Conservation (phyloP, 306 rosid species). For the Castanopsis chinensis region DNA sequence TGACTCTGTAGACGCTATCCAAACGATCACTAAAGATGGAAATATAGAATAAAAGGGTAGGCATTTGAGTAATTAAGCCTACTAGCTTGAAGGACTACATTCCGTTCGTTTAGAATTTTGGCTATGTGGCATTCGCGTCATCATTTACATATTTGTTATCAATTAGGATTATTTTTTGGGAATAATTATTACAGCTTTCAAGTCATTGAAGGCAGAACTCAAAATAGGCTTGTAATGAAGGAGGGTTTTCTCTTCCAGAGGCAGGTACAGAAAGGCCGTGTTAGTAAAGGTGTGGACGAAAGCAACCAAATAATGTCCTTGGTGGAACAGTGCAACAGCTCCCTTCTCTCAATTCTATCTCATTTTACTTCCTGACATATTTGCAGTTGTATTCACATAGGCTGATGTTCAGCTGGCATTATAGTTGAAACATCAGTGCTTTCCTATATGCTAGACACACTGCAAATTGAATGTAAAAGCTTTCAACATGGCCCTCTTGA, state of each 20-base stretch:
- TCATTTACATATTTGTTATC: too few species aligned
- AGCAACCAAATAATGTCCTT: background rate
- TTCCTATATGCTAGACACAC: background rate
- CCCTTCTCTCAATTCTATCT: background rate
- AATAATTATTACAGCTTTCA: too few species aligned
- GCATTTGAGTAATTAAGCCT: background rate
- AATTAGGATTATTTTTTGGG: too few species aligned
- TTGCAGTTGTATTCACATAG: background rate
- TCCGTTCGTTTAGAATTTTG: background rate
- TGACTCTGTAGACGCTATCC: too few species aligned
- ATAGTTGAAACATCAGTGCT: background rate
- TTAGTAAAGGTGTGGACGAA: background rate
- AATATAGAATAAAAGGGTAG: background rate
- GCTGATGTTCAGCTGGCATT: background rate
- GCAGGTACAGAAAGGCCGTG: too few species aligned
- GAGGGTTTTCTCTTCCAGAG: too few species aligned
- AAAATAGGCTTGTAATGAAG: too few species aligned
- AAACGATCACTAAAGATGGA: background rate
- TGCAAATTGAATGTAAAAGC: background rate
- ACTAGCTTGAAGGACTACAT: background rate
- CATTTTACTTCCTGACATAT: background rate
- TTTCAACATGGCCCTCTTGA: background rate
- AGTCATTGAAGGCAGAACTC: too few species aligned
- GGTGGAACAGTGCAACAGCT: background rate
- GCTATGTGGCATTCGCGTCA: too few species aligned